A percentile compares a stretch with the other conserved stretches of the same genome.
Evolutionary conservation across 106 monocot species (phyloP).

Genomic region (Posidonia australis): DNA sequence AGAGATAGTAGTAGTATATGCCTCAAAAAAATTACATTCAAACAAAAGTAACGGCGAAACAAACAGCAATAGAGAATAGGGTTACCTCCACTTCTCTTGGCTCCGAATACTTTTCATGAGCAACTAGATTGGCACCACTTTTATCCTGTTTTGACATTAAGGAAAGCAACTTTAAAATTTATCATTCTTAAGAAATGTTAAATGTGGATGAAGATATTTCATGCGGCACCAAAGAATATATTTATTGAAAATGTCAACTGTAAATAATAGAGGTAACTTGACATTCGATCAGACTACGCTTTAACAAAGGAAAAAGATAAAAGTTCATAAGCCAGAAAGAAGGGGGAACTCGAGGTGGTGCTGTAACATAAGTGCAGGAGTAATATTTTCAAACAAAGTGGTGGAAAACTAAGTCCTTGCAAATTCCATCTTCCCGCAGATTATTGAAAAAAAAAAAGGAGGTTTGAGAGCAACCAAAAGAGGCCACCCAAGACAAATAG

Average conservation of each 20-base stretch:
- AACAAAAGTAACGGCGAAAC: not conserved
- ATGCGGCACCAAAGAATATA: not conserved
- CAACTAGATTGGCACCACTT: conserved; percentile 76
- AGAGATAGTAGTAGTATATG: not conserved
- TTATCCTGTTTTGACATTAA: conserved; percentile 64
- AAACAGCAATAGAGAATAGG: not conserved
- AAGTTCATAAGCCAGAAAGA: not conserved
- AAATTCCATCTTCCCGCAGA: too few species aligned
- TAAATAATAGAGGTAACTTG: not conserved
- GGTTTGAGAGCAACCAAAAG: too few species aligned
- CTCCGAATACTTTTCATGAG: conserved; percentile 86
- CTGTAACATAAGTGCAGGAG: too few species aligned
- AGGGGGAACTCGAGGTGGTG: too few species aligned
- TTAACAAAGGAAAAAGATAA: not conserved
- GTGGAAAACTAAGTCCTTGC: too few species aligned
- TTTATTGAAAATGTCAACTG: not conserved
- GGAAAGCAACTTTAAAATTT: not conserved
- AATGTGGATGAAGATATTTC: not conserved
- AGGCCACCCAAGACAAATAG: too few species aligned
- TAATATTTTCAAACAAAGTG: too few species aligned
- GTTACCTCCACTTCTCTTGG: conserved; percentile 94
- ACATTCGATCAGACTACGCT: not conserved
- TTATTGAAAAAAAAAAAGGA: too few species aligned
- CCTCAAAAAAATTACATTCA: not conserved
- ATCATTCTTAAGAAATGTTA: not conserved